A percentile compares a stretch with the other conserved stretches of the same genome.
Conservation (phyloP, 805 yeast species). For the Alloascoidea hylecoeti region DNA sequence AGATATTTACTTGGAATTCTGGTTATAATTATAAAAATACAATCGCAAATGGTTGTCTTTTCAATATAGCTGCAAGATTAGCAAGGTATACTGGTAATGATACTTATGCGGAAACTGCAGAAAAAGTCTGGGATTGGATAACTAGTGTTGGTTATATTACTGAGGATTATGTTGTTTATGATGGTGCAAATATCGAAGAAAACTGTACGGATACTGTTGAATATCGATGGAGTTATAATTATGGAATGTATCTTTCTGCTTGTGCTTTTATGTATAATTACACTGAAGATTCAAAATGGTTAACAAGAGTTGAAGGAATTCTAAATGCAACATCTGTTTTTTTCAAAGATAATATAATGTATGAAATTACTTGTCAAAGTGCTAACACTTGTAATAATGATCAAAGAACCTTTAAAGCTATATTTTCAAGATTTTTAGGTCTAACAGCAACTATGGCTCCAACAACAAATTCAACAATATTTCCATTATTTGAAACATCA, state of each 20-base stretch:
- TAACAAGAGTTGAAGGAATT: constrained; percentile 32
- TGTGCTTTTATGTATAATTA: constrained; percentile 53
- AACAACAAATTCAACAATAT: constrained; percentile 29
- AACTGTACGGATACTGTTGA: constrained; percentile 34
- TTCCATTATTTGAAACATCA: constrained; percentile 30
- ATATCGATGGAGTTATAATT: constrained; percentile 64
- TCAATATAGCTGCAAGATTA: constrained; percentile 70
- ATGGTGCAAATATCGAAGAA: constrained; percentile 44
- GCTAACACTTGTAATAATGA: constrained; percentile 47
- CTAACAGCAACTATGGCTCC: constrained; percentile 50
- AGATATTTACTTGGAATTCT: constrained; percentile 76
- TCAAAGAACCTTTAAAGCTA: constrained; percentile 65
- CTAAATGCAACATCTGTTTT: constrained; percentile 34
- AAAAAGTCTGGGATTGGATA: constrained; percentile 67
- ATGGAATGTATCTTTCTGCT: constrained; percentile 56
- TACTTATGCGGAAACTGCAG: constrained; percentile 62
- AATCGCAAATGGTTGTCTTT: constrained; percentile 76
- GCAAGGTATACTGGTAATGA: constrained; percentile 66
- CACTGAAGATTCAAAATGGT: constrained; percentile 47
- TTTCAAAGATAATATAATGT: constrained; percentile 32
- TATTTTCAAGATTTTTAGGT: constrained; percentile 51
- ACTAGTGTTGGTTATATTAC: constrained; percentile 26
- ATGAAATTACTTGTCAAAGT: constrained; percentile 61
- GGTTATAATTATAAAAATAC: constrained; percentile 82
- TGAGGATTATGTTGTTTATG: constrained; percentile 33